phyloP scores from a whole-genome alignment of 2,329 filamentous ascomycete genomes.

The Blastomyces percursus region DNA sequence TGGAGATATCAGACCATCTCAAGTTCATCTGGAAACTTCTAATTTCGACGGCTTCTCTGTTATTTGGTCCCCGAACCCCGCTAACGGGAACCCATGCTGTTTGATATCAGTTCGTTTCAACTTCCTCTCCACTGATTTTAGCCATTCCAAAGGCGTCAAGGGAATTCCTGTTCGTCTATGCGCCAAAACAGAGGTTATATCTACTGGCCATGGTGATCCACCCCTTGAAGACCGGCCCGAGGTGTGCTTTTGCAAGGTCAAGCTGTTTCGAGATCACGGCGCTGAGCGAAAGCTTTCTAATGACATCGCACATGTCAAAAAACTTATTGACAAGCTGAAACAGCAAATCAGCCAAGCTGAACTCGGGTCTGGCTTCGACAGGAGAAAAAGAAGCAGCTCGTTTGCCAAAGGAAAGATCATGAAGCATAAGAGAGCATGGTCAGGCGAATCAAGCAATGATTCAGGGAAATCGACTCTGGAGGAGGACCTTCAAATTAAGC shows the following conservation, averaged over 20 bases:
- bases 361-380: conserved; percentile 49
- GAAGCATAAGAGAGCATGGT: conserved; percentile 93
- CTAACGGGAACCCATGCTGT: conserved; percentile 59
- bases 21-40: conserved; percentile 61
- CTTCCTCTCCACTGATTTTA: conserved; percentile 96
- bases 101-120: conserved; percentile 91
- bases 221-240: conserved; percentile 10
- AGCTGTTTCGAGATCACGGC: conserved; percentile 90
- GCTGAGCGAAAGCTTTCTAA: conserved; percentile 92
- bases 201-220: conserved; percentile 12
- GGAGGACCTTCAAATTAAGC: conserved; percentile 37
- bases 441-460: conserved; percentile 61
- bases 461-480: conserved; percentile 33
- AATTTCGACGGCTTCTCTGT: conserved; percentile 94
- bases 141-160: conserved; percentile 96
- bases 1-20: conserved; percentile 49
- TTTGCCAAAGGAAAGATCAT: conserved; percentile 48
- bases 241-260: conserved; percentile 91
- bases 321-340: conserved; percentile 90
- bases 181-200: conserved; percentile 63
- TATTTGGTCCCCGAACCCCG: conserved; percentile 63
- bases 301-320: conserved; percentile 88
- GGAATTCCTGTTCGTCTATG: conserved; percentile 90
- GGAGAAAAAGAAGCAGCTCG: conserved; percentile 49
- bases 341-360: conserved; percentile 76